These are phyloP conservation scores for Dactylellina cionopaga DNA, from an alignment of 2,329 filamentous ascomycete genomes.

Conservation along the genomic window DNA sequence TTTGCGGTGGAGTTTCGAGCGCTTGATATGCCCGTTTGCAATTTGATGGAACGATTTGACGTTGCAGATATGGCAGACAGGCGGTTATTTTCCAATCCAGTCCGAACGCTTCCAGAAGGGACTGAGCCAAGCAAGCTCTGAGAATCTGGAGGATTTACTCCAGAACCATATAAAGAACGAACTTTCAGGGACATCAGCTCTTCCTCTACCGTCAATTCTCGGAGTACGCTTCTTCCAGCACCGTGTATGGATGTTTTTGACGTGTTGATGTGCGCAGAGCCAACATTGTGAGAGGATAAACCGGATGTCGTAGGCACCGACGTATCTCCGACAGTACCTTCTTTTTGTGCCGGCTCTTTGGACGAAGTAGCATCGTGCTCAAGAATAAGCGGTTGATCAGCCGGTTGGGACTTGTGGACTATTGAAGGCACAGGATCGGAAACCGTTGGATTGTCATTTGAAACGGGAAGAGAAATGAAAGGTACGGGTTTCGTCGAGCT, in stretches of 20 bases:
- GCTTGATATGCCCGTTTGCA: constrained; percentile 25
- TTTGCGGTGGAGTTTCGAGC: constrained; percentile 33
- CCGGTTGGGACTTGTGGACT: neutral
- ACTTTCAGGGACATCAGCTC: constrained; percentile 56
- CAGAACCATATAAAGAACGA: constrained; percentile 57
- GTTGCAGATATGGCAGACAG: constrained; percentile 46
- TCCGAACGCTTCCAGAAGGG: constrained; percentile 54
- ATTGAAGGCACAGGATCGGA: too few species aligned
- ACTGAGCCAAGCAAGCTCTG: constrained; percentile 54
- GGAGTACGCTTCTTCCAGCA: constrained; percentile 30
- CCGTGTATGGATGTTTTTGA: constrained; percentile 45
- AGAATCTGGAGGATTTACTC: constrained; percentile 34
- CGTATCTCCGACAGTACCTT: neutral
- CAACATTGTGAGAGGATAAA: neutral
- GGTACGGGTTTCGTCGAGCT: neutral
- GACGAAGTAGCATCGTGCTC: neutral
- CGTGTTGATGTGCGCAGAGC: constrained; percentile 13
- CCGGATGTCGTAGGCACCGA: neutral
- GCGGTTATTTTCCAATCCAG: constrained; percentile 52
- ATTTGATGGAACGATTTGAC: constrained; percentile 43
- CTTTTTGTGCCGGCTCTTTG: neutral
- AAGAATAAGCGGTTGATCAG: neutral
- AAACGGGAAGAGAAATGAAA: neutral
- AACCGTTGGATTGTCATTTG: neutral
- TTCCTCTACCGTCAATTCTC: constrained; percentile 55